Conservation (phyloP, 163 green algal genomes). For the Botryococcus braunii region DNA sequence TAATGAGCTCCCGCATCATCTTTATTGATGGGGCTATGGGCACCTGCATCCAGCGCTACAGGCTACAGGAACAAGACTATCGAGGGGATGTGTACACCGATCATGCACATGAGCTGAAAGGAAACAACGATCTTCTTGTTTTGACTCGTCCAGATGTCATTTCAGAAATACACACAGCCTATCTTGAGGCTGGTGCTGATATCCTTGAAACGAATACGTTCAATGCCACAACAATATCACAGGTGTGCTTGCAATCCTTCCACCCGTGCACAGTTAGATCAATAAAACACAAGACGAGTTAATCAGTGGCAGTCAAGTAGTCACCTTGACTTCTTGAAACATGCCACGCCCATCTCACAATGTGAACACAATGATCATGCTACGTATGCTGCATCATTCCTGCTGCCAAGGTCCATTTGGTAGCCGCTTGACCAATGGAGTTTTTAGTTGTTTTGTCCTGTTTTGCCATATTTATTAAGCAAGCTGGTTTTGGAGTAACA, state of each 20-base stretch:
- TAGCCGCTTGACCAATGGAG: too few relatives aligned
- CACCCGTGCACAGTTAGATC: too few relatives aligned
- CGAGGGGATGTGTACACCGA: constrained; percentile 49
- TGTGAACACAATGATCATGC: too few relatives aligned
- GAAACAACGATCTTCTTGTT: constrained; percentile 96
- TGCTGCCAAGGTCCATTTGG: too few relatives aligned
- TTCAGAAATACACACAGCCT: constrained; percentile 82
- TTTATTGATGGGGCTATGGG: constrained; percentile 97
- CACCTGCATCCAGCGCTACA: constrained; percentile 85
- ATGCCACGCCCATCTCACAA: too few relatives aligned
- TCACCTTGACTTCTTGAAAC: too few relatives aligned
- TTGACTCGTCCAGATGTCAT: constrained; percentile 93
- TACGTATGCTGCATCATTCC: too few relatives aligned
- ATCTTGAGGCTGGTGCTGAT: constrained; percentile 85
- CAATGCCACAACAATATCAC: constrained; percentile 90
- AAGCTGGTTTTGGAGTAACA: too few relatives aligned
- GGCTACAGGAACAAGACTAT: constrained; percentile 27
- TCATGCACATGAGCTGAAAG: constrained; percentile 88
- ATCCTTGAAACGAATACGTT: constrained; percentile 99
- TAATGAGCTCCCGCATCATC: constrained; percentile 79
- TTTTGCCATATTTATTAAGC: too few relatives aligned
- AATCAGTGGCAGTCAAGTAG: too few relatives aligned
- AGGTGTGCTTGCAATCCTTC: constrained; percentile 28
- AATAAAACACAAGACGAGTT: too few relatives aligned
- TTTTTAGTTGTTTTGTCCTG: too few relatives aligned